Evolutionary conservation across 2,329 filamentous ascomycete species (phyloP).

Genomic region (Fusarium anguioides): DNA sequence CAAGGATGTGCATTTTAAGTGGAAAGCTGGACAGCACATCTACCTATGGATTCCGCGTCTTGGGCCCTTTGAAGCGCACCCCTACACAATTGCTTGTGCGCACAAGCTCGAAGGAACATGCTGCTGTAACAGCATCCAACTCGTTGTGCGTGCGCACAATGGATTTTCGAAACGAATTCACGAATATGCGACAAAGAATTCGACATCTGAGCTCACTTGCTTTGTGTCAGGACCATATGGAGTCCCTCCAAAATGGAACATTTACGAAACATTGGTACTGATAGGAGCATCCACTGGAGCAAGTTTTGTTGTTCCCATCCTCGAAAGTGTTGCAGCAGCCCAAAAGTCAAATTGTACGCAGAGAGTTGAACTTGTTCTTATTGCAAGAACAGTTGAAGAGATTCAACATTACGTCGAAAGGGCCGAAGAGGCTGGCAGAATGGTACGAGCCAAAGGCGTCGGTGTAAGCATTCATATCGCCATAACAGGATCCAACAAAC

Average conservation of each 20-base stretch:
- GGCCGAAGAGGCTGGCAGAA: constrained; percentile 57
- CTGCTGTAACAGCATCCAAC: constrained; percentile 69
- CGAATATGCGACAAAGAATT: constrained; percentile 55
- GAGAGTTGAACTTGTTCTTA: constrained; percentile 64
- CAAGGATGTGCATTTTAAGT: constrained; percentile 68
- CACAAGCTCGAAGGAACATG: constrained; percentile 62
- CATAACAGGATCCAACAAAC: constrained; percentile 55
- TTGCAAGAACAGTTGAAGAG: constrained; percentile 64
- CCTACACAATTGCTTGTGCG: constrained; percentile 70
- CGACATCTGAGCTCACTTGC: constrained; percentile 46
- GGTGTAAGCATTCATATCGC: constrained; percentile 65
- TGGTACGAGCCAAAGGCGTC: constrained; percentile 57
- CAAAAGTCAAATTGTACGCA: constrained; percentile 59
- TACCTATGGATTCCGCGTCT: constrained; percentile 70
- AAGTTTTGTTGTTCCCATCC: constrained; percentile 69
- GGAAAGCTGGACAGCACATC: constrained; percentile 69
- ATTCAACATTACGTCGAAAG: constrained; percentile 66
- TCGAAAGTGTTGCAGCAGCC: constrained; percentile 63
- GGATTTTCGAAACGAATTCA: constrained; percentile 69
- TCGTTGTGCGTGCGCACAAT: constrained; percentile 65
- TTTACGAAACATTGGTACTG: constrained; percentile 69
- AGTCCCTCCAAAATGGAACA: constrained; percentile 64
- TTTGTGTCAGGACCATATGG: constrained; percentile 69
- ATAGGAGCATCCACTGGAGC: constrained; percentile 73
- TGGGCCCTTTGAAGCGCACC: constrained; percentile 66